Evolutionary conservation across 768 basidiomycete species (phyloP).

Genomic region (Boletus barrowsii): DNA sequence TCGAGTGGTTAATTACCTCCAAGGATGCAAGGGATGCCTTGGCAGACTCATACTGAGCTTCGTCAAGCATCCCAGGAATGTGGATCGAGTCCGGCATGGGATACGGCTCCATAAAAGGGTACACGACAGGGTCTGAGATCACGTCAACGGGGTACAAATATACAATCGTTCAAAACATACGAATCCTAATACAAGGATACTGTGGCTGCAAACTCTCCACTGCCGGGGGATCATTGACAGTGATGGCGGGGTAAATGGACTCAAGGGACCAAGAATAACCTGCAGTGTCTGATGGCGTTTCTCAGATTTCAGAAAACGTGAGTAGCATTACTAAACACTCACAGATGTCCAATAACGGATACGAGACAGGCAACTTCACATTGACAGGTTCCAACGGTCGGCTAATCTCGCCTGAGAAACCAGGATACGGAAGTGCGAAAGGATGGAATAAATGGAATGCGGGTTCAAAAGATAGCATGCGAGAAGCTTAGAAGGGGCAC

Average conservation of each 20-base stretch:
- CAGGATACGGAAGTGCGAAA: slow-evolving; percentile 14
- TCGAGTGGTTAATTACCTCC: slow-evolving; percentile 9
- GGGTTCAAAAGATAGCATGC: slow-evolving; percentile 41
- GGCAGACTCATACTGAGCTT: neutral
- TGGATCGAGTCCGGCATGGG: neutral
- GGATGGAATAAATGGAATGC: slow-evolving; percentile 34
- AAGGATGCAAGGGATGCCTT: slow-evolving; percentile 1
- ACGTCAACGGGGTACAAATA: neutral
- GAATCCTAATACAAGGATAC: slow-evolving; percentile 25
- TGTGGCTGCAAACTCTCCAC: neutral
- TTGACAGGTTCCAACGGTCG: neutral
- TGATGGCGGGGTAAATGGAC: slow-evolving; percentile 21
- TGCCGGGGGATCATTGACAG: neutral
- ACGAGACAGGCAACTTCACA: slow-evolving; percentile 14
- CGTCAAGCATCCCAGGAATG: slow-evolving; percentile 7
- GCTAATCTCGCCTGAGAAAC: slow-evolving; percentile 1
- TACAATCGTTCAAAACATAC: slow-evolving; percentile 15
- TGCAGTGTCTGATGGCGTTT: slow-evolving; percentile 11
- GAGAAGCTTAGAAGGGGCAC: neutral
- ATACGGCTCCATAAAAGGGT: slow-evolving; percentile 17
- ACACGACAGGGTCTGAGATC: slow-evolving; percentile 12
- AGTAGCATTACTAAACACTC: slow-evolving; percentile 7
- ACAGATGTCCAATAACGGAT: slow-evolving; percentile 36
- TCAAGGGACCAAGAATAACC: slow-evolving; percentile 30
- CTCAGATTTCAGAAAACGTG: neutral